A percentile compares a stretch with the other conserved stretches of the same genome.
These are phyloP conservation scores for Naganishia liquefaciens DNA, from an alignment of 1,284 basidiomycete species.

Conservation along the genomic window DNA sequence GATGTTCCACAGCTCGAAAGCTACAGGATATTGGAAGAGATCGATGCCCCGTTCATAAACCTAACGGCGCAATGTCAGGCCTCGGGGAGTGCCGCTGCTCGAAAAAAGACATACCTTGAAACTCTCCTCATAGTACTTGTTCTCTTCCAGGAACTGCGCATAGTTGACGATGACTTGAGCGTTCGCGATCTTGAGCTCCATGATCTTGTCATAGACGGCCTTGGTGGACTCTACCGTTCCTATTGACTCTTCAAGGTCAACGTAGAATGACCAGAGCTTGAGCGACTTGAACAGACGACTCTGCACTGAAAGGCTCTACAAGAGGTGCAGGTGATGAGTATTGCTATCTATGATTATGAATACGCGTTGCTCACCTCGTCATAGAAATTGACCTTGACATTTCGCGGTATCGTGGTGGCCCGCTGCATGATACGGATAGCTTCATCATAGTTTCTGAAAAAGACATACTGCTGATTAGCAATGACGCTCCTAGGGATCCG, in stretches of 20 bases:
- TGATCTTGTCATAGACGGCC: conserved; percentile 91
- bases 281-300: conserved; percentile 92
- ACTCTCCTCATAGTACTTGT: conserved; percentile 96
- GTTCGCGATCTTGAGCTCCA: conserved; percentile 98
- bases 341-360: not conserved
- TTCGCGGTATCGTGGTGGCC: conserved; percentile 85
- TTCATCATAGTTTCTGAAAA: conserved; percentile 85
- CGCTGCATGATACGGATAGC: conserved; percentile 92
- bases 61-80: conserved; percentile 51
- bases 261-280: conserved; percentile 98
- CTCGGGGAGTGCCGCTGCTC: conserved; percentile 6
- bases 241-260: conserved; percentile 94
- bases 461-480: not conserved
- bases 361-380: conserved; percentile 72
- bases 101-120: conserved; percentile 70
- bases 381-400: conserved; percentile 88
- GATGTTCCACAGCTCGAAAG: conserved; percentile 99
- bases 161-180: conserved; percentile 98
- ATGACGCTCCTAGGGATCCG: not conserved
- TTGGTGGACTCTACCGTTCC: conserved; percentile 91
- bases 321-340: conserved; percentile 20
- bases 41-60: conserved; percentile 97
- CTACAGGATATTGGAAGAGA: conserved; percentile 95
- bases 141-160: conserved; percentile 93
- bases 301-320: conserved; percentile 77